A percentile compares a stretch with the other conserved stretches of the same genome.
These are phyloP conservation scores for Trichosporon inkin DNA, from an alignment of 1,284 basidiomycete genomes.

Conservation along the genomic window DNA sequence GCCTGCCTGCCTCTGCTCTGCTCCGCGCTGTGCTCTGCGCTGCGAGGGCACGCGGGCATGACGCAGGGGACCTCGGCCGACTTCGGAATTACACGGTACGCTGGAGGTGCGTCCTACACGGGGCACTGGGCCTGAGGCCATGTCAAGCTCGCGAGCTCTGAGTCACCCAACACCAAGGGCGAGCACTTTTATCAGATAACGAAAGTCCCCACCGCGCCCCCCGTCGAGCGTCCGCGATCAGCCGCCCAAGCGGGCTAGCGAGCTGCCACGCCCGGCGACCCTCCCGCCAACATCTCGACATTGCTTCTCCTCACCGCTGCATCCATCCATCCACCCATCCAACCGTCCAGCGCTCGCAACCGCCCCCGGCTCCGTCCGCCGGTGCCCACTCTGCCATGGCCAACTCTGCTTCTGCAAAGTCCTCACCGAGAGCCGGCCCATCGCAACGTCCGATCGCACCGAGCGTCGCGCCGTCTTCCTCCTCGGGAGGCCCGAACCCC, in stretches of 20 bases:
- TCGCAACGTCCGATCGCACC: constrained; percentile 10
- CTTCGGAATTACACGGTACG: neutral
- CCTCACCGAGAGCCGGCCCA: constrained; percentile 8
- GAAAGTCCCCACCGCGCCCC: neutral
- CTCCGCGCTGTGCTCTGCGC: too few species aligned
- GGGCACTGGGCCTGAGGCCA: neutral
- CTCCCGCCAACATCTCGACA: neutral
- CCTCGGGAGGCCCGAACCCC: neutral
- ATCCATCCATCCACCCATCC: constrained; percentile 11
- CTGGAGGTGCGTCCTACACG: neutral
- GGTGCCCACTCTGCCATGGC: constrained; percentile 1
- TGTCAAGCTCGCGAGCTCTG: neutral
- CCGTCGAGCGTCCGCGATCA: neutral
- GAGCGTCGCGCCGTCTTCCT: constrained; percentile 1
- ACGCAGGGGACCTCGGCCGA: constrained; percentile 2
- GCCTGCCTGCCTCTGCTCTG: neutral
- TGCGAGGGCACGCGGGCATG: neutral
- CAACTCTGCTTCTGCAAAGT: neutral
- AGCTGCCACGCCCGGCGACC: neutral
- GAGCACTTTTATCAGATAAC: constrained; percentile 21
- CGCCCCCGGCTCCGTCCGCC: neutral
- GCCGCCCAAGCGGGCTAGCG: neutral
- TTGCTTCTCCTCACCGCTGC: neutral
- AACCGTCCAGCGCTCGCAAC: neutral
- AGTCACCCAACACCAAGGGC: neutral